phyloP scores from a whole-genome alignment of 169 alveolate genomes.

The Blepharisma undulans region DNA sequence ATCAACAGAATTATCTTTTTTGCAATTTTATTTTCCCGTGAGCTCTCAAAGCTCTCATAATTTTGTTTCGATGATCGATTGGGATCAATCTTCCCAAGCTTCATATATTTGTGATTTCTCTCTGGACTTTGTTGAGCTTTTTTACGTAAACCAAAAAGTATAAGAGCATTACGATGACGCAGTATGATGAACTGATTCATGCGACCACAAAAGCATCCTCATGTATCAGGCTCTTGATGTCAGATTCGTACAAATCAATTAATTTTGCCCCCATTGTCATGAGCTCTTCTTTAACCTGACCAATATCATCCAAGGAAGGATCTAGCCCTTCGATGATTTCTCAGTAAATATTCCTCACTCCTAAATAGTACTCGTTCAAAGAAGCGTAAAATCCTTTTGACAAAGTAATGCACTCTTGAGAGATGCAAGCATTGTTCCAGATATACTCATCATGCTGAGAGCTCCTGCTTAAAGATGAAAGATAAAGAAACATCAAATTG shows the following conservation, averaged over 20 bases:
- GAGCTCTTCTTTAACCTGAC: not conserved
- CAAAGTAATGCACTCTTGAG: not conserved
- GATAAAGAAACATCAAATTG: not conserved
- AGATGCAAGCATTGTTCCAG: not conserved
- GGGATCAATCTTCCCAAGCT: constrained; percentile 33
- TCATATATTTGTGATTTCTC: constrained; percentile 13
- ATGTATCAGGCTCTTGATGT: not conserved
- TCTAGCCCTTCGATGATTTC: not conserved
- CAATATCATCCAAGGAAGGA: not conserved
- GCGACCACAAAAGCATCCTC: not conserved
- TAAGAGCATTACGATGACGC: not conserved
- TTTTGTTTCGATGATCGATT: constrained; percentile 30
- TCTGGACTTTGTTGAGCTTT: not conserved
- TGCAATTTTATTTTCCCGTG: not conserved
- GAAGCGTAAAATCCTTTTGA: constrained; percentile 27
- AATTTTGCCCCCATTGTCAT: not conserved
- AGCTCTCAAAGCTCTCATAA: constrained; percentile 12
- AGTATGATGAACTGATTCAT: not conserved
- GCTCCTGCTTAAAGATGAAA: not conserved
- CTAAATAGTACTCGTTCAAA: not conserved
- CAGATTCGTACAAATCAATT: constrained; percentile 6
- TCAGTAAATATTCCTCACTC: not conserved
- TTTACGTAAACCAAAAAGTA: not conserved
- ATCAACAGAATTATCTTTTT: not conserved
- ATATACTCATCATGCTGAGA: not conserved